Evolutionary conservation across 1,284 basidiomycete species (phyloP).

Genomic region (Stygiomarasmius scandens): DNA sequence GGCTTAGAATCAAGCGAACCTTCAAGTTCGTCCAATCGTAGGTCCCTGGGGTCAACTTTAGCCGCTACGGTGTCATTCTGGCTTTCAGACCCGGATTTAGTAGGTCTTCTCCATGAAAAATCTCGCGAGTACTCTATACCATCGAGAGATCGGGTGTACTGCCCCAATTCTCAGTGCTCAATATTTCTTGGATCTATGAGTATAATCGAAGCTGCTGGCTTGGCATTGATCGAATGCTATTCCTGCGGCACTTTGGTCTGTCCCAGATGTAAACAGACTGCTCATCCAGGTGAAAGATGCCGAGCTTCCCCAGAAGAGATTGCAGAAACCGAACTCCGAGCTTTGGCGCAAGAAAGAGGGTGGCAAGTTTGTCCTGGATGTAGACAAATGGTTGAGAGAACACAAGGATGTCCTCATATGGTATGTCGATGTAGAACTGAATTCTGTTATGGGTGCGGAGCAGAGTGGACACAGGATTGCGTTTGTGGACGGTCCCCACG

Average conservation of each 20-base stretch:
- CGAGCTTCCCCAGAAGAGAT: background rate
- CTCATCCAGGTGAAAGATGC: conserved; percentile 24
- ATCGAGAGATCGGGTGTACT: conserved; percentile 39
- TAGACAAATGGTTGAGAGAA: conserved; percentile 22
- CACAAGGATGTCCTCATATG: conserved; percentile 25
- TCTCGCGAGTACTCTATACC: conserved; percentile 38
- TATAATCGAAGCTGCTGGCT: background rate
- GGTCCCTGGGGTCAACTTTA: no score
- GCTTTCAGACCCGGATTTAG: conserved; percentile 17
- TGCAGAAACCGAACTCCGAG: background rate
- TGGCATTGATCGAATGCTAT: conserved; percentile 20
- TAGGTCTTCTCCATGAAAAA: conserved; percentile 30
- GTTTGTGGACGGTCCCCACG: no score
- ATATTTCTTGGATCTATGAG: conserved; percentile 40
- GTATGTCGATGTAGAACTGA: conserved; percentile 21
- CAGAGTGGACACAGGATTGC: no score
- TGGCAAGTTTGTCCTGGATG: conserved; percentile 26
- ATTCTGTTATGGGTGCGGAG: conserved; percentile 27
- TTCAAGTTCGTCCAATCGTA: no score
- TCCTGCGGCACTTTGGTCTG: conserved; percentile 37
- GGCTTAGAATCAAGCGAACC: background rate
- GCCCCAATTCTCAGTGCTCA: conserved; percentile 39
- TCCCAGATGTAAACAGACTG: conserved; percentile 37
- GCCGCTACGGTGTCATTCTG: no score
- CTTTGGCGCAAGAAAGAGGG: conserved; percentile 19